Evolutionary conservation across 2,329 filamentous ascomycete genomes (phyloP), one percentile per base, ranked within the genome.

Genomic region (Rhinocladiella mackenziei): DNA sequence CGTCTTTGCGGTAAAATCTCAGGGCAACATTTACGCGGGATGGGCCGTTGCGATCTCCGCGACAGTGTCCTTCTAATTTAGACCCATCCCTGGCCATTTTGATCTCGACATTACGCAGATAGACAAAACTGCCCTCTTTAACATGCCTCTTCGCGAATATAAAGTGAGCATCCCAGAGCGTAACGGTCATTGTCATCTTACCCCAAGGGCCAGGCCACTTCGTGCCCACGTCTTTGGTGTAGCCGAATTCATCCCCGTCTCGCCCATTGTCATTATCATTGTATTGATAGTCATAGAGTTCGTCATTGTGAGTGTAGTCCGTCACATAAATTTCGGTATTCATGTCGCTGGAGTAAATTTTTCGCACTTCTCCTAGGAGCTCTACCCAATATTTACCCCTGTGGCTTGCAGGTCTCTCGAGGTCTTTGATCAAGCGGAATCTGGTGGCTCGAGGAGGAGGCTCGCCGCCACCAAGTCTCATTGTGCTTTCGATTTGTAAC

Each of bases 181-280:
- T 84, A 17, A 96, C 66, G 55, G 83, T 80, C 39, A 96, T 70
- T 1, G 81, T 83, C 58, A 77, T 70, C 57, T 81, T 80, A 2
- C 89, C 89, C 54, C 70, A 83, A 0, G 89, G 89, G 0, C 89
- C 88, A 2, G 70, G 68, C 85, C 86, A 94, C 28, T 63, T 64
- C 14, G 61, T 60, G 18, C 61, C 55, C 17, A 57, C 62, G 38
- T 48, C 65, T 11, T 56, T 45, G 10, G 62, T 65, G 57, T 86
- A 84, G n/a, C 72, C 74, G 48, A 68, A 77, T 0, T 68, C 62
- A 54, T 83, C 78, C 3, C 75, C 76, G 34, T 78, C 73, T 29
- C 64, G 65, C 4, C 55, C 41, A 3, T 54, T 55, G 5, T 61
- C 61, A 1, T 61, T 54, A 11, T 55, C 46, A 7, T 67, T 62